phyloP scores from a whole-genome alignment of 2,329 filamentous ascomycete species.

The Purpureocillium lavendulum region DNA sequence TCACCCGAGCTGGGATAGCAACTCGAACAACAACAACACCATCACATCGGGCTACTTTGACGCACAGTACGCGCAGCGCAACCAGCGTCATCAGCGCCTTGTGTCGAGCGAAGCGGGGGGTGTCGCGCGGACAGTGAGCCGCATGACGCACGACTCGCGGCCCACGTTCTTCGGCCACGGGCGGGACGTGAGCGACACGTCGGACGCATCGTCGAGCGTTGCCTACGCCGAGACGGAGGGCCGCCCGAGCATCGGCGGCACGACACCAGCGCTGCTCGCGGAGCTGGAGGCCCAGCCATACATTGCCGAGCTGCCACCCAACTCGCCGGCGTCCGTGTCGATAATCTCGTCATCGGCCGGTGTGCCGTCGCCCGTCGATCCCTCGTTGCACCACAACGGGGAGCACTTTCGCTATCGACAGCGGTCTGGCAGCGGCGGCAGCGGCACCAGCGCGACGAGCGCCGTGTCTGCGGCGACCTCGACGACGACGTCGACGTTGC shows the following conservation, averaged over 20 bases:
- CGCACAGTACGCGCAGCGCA: too few species aligned
- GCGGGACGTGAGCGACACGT: conserved; percentile 34
- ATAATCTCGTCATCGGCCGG: conserved; percentile 5
- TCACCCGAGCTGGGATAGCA: too few species aligned
- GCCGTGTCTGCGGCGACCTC: too few species aligned
- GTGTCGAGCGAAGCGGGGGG: too few species aligned
- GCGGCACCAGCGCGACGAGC: too few species aligned
- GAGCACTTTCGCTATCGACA: too few species aligned
- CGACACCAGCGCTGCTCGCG: conserved; percentile 15
- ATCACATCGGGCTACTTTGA: too few species aligned
- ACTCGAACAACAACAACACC: too few species aligned
- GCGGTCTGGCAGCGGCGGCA: too few species aligned
- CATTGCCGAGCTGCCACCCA: conserved; percentile 26
- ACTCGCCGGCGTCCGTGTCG: conserved; percentile 8
- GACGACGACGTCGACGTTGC: conserved; percentile 10
- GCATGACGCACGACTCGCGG: conserved; percentile 29
- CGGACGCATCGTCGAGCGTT: conserved; percentile 27
- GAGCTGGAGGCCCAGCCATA: conserved; percentile 30
- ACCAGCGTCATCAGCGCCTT: too few species aligned
- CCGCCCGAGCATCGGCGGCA: too few species aligned
- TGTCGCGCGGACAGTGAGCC: conserved; percentile 12
- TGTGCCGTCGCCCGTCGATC: conserved; percentile 9
- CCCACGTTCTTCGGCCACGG: conserved; percentile 23
- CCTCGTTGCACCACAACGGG: too few species aligned
- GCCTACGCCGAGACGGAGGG: neutral